Evolutionary conservation across 78 protist species (phyloP).

Genomic region (Tieghemostelium lacteum): DNA sequence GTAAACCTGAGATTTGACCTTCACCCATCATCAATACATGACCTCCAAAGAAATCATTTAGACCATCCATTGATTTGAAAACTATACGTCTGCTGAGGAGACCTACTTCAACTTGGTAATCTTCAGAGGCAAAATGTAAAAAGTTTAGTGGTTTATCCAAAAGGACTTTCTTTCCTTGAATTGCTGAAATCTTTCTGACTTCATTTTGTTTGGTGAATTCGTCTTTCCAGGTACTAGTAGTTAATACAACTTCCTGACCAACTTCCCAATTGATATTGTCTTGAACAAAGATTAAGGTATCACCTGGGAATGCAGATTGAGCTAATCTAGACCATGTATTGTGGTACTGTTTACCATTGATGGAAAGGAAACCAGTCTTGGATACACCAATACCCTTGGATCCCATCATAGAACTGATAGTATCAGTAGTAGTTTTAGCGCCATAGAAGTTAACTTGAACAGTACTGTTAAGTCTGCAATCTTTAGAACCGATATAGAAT

Average conservation of each 20-base stretch:
- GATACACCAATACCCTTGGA: conserved; percentile 80
- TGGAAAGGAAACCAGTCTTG: conserved; percentile 18
- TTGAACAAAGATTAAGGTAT: conserved; percentile 48
- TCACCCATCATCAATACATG: conserved; percentile 45
- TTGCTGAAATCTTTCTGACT: conserved; percentile 47
- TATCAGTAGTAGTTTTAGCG: conserved; percentile 3
- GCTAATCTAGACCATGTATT: conserved; percentile 85
- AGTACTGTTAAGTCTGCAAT: conserved; percentile 26
- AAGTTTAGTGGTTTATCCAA: conserved; percentile 40
- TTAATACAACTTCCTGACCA: conserved; percentile 80
- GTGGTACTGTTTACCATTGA: conserved; percentile 79
- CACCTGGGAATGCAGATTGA: conserved; percentile 62
- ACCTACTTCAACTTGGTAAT: conserved; percentile 88
- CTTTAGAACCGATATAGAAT: conserved; percentile 42
- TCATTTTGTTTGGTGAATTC: conserved; percentile 73
- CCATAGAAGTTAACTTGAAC: conserved; percentile 57
- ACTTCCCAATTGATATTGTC: conserved; percentile 83
- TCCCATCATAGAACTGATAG: conserved; percentile 35
- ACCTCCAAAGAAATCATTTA: conserved; percentile 61
- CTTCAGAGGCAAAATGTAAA: conserved; percentile 78
- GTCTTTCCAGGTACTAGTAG: conserved; percentile 66
- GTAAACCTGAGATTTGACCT: conserved; percentile 79
- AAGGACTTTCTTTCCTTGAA: conserved; percentile 12
- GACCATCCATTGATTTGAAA: conserved; percentile 13
- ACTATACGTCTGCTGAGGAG: conserved; percentile 56